These are phyloP conservation scores for Mesembryanthemum crystallinum DNA, from an alignment of 148 eudicot genomes.

Conservation along the genomic window DNA sequence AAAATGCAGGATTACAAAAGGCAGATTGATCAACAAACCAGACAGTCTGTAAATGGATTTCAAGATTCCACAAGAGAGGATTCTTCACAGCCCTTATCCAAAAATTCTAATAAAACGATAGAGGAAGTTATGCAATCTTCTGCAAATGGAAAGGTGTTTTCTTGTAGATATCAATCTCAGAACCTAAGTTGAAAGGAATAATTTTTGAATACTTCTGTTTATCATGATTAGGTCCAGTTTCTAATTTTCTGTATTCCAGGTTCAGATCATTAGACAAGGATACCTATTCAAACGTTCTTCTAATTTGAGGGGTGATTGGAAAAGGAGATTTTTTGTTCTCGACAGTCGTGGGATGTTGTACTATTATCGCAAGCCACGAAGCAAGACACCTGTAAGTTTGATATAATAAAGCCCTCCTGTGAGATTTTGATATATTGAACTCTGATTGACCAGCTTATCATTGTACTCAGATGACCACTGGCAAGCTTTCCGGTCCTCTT, in stretches of 20 bases:
- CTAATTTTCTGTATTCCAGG: slow-evolving; percentile 50
- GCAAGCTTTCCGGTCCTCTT: slow-evolving; percentile 25
- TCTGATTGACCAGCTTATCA: slow-evolving; percentile 24
- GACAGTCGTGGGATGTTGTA: slow-evolving; percentile 93
- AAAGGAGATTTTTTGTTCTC: slow-evolving; percentile 91
- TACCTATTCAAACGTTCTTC: slow-evolving; percentile 93
- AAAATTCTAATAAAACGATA: slow-evolving; percentile 62
- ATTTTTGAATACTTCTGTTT: not conserved
- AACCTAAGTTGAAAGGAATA: not conserved
- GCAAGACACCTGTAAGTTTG: slow-evolving; percentile 65
- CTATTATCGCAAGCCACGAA: slow-evolving; percentile 89
- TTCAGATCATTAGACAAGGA: slow-evolving; percentile 94
- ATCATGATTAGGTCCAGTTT: not conserved
- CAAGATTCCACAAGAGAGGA: slow-evolving; percentile 38
- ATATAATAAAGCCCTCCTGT: slow-evolving; percentile 1
- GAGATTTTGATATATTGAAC: slow-evolving; percentile 12
- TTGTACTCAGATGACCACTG: slow-evolving; percentile 28
- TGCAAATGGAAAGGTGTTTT: slow-evolving; percentile 76
- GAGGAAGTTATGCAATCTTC: slow-evolving; percentile 85
- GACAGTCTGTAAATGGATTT: slow-evolving; percentile 45
- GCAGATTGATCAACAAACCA: slow-evolving; percentile 66
- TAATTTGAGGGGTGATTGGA: slow-evolving; percentile 93
- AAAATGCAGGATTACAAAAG: slow-evolving; percentile 76
- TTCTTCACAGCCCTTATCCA: slow-evolving; percentile 41
- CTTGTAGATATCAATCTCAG: slow-evolving; percentile 9